phyloP scores from a whole-genome alignment of 2,329 filamentous ascomycete species.

The Alternaria postmessia region DNA sequence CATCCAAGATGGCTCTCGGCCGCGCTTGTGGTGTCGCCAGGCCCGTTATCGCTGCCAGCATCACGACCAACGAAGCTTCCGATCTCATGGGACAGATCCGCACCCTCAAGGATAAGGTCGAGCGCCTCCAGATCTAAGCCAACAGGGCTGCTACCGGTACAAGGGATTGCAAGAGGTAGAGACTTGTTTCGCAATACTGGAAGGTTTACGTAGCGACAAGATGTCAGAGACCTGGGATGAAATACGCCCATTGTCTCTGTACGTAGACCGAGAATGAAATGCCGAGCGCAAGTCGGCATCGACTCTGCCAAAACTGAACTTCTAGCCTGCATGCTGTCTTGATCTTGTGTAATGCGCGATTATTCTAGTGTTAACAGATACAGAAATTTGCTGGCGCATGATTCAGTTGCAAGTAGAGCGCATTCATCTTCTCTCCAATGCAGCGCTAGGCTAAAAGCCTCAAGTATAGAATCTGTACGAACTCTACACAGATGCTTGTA shows the following conservation, averaged over 20 bases:
- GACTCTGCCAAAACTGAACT: constrained; percentile 28
- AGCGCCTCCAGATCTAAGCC: constrained; percentile 85
- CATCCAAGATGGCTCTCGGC: constrained; percentile 80
- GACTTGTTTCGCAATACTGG: constrained; percentile 11
- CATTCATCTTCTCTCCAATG: no score
- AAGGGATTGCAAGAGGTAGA: constrained; percentile 1
- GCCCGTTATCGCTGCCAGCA: constrained; percentile 84
- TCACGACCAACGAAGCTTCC: constrained; percentile 71
- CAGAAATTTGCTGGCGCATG: neutral
- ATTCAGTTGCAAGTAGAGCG: no score
- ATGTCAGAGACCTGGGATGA: constrained; percentile 25
- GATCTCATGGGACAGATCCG: constrained; percentile 83
- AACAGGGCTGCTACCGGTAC: neutral
- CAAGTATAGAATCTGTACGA: no score
- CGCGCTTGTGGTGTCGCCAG: constrained; percentile 84
- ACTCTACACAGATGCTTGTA: no score
- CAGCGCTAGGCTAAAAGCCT: no score
- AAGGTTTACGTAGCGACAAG: constrained; percentile 26
- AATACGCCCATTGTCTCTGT: constrained; percentile 25
- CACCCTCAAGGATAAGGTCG: constrained; percentile 91
- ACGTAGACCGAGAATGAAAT: constrained; percentile 41
- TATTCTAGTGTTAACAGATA: neutral
- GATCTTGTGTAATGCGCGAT: neutral
- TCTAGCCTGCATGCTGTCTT: neutral
- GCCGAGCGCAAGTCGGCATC: constrained; percentile 25